A percentile compares a stretch with the other conserved stretches of the same genome.
phyloP scores from a whole-genome alignment of 2,329 filamentous ascomycete genomes.

The Aspergillus amoenus region DNA sequence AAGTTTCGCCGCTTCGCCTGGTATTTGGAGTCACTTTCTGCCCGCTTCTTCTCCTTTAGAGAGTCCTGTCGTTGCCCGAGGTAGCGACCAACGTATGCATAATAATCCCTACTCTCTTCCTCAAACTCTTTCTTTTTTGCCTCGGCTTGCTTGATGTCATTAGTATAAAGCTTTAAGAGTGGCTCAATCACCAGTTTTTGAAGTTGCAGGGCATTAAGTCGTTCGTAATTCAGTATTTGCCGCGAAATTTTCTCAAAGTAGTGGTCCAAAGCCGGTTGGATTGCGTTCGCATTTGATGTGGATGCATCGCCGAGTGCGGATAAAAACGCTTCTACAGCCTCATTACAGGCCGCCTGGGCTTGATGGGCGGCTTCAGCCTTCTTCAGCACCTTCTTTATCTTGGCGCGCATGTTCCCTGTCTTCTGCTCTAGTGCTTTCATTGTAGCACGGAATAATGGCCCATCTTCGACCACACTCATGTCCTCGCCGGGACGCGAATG shows the following conservation, averaged over 20 bases:
- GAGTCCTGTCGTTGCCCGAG: slow-evolving; percentile 96
- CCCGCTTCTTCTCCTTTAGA: slow-evolving; percentile 94
- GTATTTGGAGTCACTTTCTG: slow-evolving; percentile 93
- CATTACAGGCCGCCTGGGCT: slow-evolving; percentile 80
- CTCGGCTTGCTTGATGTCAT: slow-evolving; percentile 97
- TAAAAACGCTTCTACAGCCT: slow-evolving; percentile 78
- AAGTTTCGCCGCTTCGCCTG: slow-evolving; percentile 91
- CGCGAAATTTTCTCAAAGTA: slow-evolving; percentile 97
- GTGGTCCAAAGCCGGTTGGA: slow-evolving; percentile 95
- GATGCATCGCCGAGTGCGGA: slow-evolving; percentile 85
- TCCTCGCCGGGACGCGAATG: slow-evolving; percentile 83
- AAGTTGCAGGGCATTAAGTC: slow-evolving; percentile 76
- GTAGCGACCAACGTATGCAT: slow-evolving; percentile 90
- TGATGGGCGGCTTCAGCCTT: slow-evolving; percentile 85
- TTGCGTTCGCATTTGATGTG: slow-evolving; percentile 87
- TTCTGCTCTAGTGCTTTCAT: slow-evolving; percentile 97
- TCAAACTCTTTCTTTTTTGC: slow-evolving; percentile 97
- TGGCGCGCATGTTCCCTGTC: slow-evolving; percentile 86
- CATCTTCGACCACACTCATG: slow-evolving; percentile 81
- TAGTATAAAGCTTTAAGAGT: slow-evolving; percentile 82
- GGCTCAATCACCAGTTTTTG: slow-evolving; percentile 96
- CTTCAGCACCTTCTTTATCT: slow-evolving; percentile 95
- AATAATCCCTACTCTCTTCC: slow-evolving; percentile 98
- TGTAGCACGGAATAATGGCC: slow-evolving; percentile 90
- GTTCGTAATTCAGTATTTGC: slow-evolving; percentile 85